A percentile compares a stretch with the other conserved stretches of the same genome.
Evolutionary conservation across 495 filamentous ascomycete species (phyloP).

Genomic region (Penicillium paxilli): DNA sequence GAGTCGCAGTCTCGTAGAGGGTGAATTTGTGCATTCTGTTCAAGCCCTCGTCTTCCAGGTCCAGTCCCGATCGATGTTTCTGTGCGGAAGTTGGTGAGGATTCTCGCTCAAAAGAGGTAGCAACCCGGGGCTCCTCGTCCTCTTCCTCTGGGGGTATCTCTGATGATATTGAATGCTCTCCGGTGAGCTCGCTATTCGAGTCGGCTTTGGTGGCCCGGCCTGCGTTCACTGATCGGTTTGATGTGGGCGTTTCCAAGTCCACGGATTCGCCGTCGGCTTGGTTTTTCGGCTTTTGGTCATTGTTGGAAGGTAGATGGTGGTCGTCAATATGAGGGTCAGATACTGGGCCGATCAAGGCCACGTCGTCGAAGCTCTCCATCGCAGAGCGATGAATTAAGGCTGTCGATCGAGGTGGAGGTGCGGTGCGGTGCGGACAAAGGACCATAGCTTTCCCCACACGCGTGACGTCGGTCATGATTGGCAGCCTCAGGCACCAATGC

Average conservation of each 20-base stretch:
- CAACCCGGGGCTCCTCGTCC: constrained; percentile 44
- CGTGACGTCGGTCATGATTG: background rate
- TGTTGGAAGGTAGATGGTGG: constrained; percentile 6
- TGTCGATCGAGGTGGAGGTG: background rate
- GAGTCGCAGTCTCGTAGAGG: constrained; percentile 87
- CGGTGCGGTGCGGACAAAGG: background rate
- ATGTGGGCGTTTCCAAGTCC: constrained; percentile 14
- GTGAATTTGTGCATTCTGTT: constrained; percentile 94
- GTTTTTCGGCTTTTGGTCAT: constrained; percentile 16
- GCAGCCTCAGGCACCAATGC: background rate
- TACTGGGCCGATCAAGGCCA: constrained; percentile 25
- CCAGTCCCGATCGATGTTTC: constrained; percentile 51
- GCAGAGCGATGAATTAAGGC: background rate
- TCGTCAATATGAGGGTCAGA: constrained; percentile 17
- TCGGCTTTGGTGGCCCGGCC: constrained; percentile 7
- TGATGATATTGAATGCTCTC: constrained; percentile 16
- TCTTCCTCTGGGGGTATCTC: constrained; percentile 31
- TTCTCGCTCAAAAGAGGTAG: constrained; percentile 46
- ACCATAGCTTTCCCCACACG: constrained; percentile 17
- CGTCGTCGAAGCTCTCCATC: constrained; percentile 45
- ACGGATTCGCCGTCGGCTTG: constrained; percentile 6
- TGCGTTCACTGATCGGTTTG: constrained; percentile 13
- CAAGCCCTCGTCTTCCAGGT: constrained; percentile 66
- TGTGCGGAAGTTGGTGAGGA: constrained; percentile 36
- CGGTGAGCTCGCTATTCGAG: constrained; percentile 8